Evolutionary conservation across 2,329 filamentous ascomycete genomes (phyloP), one percentile per base, ranked within the genome.

Genomic region (Monosporascus sp.): DNA sequence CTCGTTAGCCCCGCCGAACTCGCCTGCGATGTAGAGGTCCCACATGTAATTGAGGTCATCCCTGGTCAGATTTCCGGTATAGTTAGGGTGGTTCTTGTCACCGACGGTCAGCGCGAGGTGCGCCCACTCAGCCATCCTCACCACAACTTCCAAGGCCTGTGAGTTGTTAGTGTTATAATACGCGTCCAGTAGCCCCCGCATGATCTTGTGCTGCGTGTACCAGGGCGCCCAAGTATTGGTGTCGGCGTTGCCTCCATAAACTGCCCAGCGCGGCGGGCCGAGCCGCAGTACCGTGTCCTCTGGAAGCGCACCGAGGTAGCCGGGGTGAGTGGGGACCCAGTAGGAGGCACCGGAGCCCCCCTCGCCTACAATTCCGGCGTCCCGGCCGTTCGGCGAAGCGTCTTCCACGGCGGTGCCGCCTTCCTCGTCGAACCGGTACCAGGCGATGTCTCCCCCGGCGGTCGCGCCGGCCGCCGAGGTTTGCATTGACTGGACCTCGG

Each of bases 171-270:
- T 67, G 54, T 68, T 66, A 54, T 68, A 68, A 49, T 68, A 68
- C 1, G 66, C 64, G 48, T 68, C 66, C 18, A 68, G 51, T n/a
- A 68, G 49, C 6, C 66, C 66, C 17, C 66, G 58, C 53, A 68
- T 63, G 53, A 68, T 68, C 57, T 68, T 68, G 44, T 68, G 66
- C 54, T 67, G 65, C 31, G 65, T 68, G 36, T 68, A 68, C 66
- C 66, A 68, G 1, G 65, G 62, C 5, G 66, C 66, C 66, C 66
- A 68, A 1, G 64, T 68, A 22, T 68, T 68, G 2, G 48, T 63
- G n/a, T 56, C 51, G 22, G 51, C 53, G 39, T 66, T 46, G 37
- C 62, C 45, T 31, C 65, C 65, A 34, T 68, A 68, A 1, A 68
- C 60, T 7, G 65, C 65, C 64, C 64, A 68, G 5, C 66, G 65